Conservation (phyloP, 345 rosid genomes). For the Theobroma cacao region DNA sequence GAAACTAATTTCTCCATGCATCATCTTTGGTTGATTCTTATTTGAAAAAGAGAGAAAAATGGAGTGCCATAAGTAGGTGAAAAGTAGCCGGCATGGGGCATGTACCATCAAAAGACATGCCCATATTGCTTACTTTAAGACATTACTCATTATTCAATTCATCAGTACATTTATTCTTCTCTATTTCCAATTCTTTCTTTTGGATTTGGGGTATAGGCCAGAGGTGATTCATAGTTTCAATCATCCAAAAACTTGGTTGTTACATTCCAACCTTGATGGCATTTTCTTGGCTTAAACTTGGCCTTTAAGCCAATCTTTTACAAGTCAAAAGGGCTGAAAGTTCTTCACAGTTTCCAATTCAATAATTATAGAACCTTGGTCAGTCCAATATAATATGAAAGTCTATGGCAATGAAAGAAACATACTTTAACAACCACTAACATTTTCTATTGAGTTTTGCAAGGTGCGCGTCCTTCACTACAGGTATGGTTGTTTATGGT, state of each 20-base stretch:
- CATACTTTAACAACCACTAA: not conserved
- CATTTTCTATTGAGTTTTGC: no score
- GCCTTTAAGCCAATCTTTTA: not conserved
- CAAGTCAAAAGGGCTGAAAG: not conserved
- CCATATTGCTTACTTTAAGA: no score
- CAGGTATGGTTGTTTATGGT: no score
- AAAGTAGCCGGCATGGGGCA: not conserved
- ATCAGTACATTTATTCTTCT: no score
- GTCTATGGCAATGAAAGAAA: not conserved
- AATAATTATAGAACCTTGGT: slow-evolving; percentile 1
- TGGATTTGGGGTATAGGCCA: not conserved
- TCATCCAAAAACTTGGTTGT: not conserved
- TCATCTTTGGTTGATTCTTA: no score
- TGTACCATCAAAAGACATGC: no score
- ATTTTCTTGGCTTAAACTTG: not conserved
- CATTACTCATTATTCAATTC: not conserved
- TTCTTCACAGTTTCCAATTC: not conserved
- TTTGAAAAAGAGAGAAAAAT: not conserved
- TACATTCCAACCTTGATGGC: not conserved
- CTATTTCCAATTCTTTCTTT: not conserved
- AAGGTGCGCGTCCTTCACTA: no score
- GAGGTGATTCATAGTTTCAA: not conserved
- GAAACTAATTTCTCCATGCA: not conserved
- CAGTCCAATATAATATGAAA: not conserved
- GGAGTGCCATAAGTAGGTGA: no score